A percentile compares a stretch with the other conserved stretches of the same genome.
phyloP scores from a whole-genome alignment of 148 eudicot species.

The Vaccinium vitisidaea region DNA sequence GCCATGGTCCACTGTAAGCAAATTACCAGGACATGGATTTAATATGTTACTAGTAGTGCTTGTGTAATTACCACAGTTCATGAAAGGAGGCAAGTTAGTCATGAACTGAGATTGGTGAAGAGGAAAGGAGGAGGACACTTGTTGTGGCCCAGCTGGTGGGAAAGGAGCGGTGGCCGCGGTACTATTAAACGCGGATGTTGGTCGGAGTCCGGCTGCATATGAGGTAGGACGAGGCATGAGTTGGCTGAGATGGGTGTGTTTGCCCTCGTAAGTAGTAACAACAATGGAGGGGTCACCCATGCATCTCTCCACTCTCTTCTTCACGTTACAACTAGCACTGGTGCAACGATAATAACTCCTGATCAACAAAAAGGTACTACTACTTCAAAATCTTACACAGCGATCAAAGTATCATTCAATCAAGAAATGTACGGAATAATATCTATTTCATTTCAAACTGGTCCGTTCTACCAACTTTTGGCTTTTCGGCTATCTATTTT shows the following conservation, averaged over 20 bases:
- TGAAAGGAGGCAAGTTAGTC: constrained; percentile 1
- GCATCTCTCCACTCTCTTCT: constrained; percentile 86
- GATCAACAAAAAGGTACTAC: background rate
- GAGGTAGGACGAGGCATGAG: constrained; percentile 29
- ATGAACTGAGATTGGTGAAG: constrained; percentile 18
- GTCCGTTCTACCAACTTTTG: too few relatives aligned
- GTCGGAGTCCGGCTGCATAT: background rate
- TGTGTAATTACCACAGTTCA: constrained; percentile 19
- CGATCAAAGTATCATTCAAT: background rate
- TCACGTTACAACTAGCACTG: constrained; percentile 70
- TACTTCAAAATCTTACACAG: background rate
- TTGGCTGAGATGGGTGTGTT: constrained; percentile 80
- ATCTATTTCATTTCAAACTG: too few relatives aligned
- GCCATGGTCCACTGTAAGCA: constrained; percentile 41
- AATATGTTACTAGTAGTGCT: constrained; percentile 15
- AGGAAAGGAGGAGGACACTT: background rate
- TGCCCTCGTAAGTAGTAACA: constrained; percentile 90
- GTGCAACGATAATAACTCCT: constrained; percentile 98
- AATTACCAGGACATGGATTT: constrained; percentile 23
- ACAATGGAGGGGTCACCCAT: constrained; percentile 62
- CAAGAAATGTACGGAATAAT: too few relatives aligned
- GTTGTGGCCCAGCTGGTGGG: constrained; percentile 6
- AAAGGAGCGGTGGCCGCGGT: constrained; percentile 6
- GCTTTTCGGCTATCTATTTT: too few relatives aligned
- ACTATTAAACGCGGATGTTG: constrained; percentile 6